Conservation (phyloP, 2,329 filamentous ascomycete genomes). For the Xylariaceae sp. region DNA sequence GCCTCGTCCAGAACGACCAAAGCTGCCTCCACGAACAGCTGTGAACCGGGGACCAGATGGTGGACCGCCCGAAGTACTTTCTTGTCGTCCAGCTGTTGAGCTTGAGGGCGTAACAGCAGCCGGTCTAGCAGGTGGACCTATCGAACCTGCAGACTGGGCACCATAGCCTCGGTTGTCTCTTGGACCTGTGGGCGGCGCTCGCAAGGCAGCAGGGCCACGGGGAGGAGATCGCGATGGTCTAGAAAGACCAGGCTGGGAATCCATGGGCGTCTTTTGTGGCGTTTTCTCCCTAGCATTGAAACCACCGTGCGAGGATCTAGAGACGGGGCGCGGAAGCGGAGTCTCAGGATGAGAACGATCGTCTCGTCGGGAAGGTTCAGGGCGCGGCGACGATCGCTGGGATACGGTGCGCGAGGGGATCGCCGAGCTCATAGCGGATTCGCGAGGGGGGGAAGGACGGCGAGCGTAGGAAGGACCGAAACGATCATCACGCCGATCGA, state of each 20-base stretch:
- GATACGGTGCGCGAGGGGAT: conserved; percentile 48
- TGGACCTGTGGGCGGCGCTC: conserved; percentile 46
- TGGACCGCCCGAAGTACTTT: conserved; percentile 40
- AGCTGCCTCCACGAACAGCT: conserved; percentile 41
- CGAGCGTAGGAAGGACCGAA: conserved; percentile 36
- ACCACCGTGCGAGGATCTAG: conserved; percentile 28
- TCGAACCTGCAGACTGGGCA: conserved; percentile 25
- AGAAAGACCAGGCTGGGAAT: conserved; percentile 20
- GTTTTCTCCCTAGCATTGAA: conserved; percentile 25
- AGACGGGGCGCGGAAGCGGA: conserved; percentile 32
- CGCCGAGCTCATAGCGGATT: conserved; percentile 46
- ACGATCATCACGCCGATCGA: conserved; percentile 44
- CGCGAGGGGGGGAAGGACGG: conserved; percentile 45
- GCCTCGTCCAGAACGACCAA: conserved; percentile 41
- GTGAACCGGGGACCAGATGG: conserved; percentile 52
- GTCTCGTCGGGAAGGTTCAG: conserved; percentile 40
- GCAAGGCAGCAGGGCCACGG: conserved; percentile 49
- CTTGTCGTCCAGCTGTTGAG: conserved; percentile 26
- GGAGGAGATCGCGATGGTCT: conserved; percentile 43
- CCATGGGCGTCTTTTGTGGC: conserved; percentile 24
- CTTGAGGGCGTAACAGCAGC: conserved; percentile 20
- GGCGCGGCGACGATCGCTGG: conserved; percentile 49
- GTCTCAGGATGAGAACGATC: conserved; percentile 45
- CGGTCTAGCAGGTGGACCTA: conserved; percentile 33
- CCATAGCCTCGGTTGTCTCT: conserved; percentile 36